Base-by-base conservation (phyloP, 192 early-diverging fungal species). In the Entophlyctis helioformis region DNA sequence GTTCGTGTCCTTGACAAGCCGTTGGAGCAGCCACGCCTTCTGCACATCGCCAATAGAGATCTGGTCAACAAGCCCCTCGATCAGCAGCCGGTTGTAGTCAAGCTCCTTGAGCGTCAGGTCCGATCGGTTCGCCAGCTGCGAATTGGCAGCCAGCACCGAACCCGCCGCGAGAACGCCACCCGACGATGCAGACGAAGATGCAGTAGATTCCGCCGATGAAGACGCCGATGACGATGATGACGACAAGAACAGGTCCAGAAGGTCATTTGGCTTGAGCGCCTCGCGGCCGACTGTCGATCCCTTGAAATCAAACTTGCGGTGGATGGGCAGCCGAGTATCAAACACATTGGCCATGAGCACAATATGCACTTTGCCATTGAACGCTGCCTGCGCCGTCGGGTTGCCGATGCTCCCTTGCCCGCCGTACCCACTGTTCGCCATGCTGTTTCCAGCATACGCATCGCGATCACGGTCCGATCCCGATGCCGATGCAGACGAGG, bases 331-430 rank as follows among this genome's bases (percentile, higher is more conserved):
- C 3, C 27, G 27, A 10, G 51, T 58, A 40, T 62, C 56, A 24
- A 67, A 55, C 16, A 59, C 56, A 42, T 57, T 56, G 7, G 56
- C 60, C 57, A 67, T 62, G 24, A 54, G 27, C 33, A 67, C 64
- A n/a, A 67, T 36, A 16, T 47, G 57, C 35, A 62, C 63, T 13
- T 29, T 29, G 4, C 19, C 37, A 18, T 40, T 47, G 28, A 56
- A 35, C 7, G 54, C 45, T 19, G 53, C 46, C n/a, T n/a, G n/a
- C n/a, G n/a, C n/a, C n/a, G n/a, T n/a, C n/a, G n/a, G n/a, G n/a
- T n/a, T n/a, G n/a, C n/a, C n/a, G n/a, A n/a, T n/a, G n/a, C n/a
- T n/a, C n/a, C n/a, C n/a, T n/a, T n/a, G n/a, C n/a, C n/a, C n/a
- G n/a, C n/a, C n/a, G n/a, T n/a, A n/a, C n/a, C n/a, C n/a, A n/a